Base-by-base conservation (phyloP, 2,329 filamentous ascomycete species). In the Colletotrichum spaethianum region DNA sequence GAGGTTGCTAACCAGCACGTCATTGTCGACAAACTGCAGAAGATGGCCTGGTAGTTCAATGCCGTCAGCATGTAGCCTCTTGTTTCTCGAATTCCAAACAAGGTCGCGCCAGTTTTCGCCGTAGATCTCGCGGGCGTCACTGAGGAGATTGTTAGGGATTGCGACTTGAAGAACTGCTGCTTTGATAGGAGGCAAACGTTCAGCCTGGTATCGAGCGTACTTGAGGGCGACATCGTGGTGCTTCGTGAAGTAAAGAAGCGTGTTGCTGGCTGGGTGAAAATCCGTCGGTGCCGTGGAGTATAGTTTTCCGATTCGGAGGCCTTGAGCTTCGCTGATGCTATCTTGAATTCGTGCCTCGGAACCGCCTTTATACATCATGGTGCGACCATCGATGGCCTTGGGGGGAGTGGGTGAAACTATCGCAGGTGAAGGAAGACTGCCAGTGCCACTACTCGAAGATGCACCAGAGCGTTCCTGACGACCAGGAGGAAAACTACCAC, bases 211-310 rank as follows among this genome's bases (percentile, higher is more conserved):
- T 33, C 50, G 26, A 33, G 50, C 50, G 50, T 33, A 53, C 26
- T 33, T 31, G 28, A 53, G 50, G 28, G 50, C 50, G 50, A 53
- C 50, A 53, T 53, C 50, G 28, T 33, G 50, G 50, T 53, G 50
- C 28, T 53, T 53, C 26, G 50, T 53, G 50, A 53, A 33, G 50
- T 31, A 53, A n/a, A 53, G 14, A 33, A 53, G 50, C 50, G 26
- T 33, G 50, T 53, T 53, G 50, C 50, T 53, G 50, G 50, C 26
- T 33, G 50, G 50, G 28, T 53, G 50, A 33, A 33, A 53, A 33
- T 53, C 50, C 50, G 50, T 53, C 50, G 50, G 50, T 31, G 50
- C 50, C 50, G 50, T 53, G 28, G 50, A 53, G 50, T 53, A 53
- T 33, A 53, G 50, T 53, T 53, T 53, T 33, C 50, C 50, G 28